Percentiles rank a stretch among this genome's conserved stretches.
These are phyloP conservation scores for Lodderomyces beijingensis DNA, from an alignment of 1,139 yeast species.

Conservation along the genomic window DNA sequence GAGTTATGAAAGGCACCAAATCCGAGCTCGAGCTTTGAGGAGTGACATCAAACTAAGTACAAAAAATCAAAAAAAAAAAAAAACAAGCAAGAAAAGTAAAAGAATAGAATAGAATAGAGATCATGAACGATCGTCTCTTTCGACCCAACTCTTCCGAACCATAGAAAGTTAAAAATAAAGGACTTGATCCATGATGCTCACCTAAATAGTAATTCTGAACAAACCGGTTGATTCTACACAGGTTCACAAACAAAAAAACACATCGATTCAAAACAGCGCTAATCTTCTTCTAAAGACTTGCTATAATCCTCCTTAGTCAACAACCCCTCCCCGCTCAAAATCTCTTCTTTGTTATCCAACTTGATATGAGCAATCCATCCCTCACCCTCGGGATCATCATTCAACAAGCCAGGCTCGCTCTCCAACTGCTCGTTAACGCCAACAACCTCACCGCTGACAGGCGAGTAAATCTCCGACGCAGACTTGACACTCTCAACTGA, in stretches of 20 bases:
- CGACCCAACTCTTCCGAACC: too few species aligned
- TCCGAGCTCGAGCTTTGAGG: conserved; percentile 32
- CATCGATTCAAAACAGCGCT: too few species aligned
- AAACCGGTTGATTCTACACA: too few species aligned
- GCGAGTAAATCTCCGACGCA: conserved; percentile 90
- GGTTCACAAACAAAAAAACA: too few species aligned
- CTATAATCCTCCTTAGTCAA: conserved; percentile 57
- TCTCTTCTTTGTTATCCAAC: conserved; percentile 34
- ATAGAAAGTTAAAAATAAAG: too few species aligned
- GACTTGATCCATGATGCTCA: too few species aligned
- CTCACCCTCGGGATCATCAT: conserved; percentile 85
- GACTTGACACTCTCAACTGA: conserved; percentile 94
- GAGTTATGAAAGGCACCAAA: conserved; percentile 43
- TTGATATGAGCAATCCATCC: conserved; percentile 89
- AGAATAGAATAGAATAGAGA: neutral
- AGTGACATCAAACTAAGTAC: too few species aligned
- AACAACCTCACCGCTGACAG: conserved; percentile 72
- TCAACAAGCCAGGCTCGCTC: conserved; percentile 72
- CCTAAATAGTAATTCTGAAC: too few species aligned
- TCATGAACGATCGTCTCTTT: conserved; percentile 1
- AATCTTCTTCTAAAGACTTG: conserved; percentile 50
- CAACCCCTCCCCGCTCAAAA: conserved; percentile 27
- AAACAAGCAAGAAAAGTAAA: conserved; percentile 2
- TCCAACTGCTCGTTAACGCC: conserved; percentile 69
- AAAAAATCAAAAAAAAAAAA: too few species aligned